Evolutionary conservation across 2,329 filamentous ascomycete genomes (phyloP).

Genomic region (Alternaria brassicicola): DNA sequence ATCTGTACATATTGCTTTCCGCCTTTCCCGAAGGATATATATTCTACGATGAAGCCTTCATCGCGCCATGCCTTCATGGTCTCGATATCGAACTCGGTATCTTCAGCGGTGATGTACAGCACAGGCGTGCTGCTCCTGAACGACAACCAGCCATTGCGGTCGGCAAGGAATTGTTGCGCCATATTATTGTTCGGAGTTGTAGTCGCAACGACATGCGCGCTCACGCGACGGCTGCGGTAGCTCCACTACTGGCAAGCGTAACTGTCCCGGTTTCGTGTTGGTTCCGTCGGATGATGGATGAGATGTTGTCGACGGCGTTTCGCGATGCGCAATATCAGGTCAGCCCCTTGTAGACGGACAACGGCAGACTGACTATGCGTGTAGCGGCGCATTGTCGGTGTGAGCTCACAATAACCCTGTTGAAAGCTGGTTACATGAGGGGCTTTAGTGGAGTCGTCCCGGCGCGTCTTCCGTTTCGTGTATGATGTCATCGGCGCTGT

Average conservation of each 20-base stretch:
- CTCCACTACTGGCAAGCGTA: conserved; percentile 12
- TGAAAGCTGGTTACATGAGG: conserved; percentile 1
- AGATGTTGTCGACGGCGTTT: neutral
- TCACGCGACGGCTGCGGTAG: conserved; percentile 7
- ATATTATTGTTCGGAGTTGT: conserved; percentile 20
- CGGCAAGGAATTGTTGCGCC: conserved; percentile 46
- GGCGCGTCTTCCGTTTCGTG: neutral
- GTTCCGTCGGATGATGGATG: neutral
- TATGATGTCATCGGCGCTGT: conserved; percentile 9
- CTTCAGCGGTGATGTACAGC: conserved; percentile 59
- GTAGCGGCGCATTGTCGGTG: conserved; percentile 6
- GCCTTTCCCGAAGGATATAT: conserved; percentile 60
- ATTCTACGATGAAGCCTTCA: conserved; percentile 66
- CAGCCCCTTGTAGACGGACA: neutral
- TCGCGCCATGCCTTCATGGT: conserved; percentile 62
- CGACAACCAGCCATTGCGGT: conserved; percentile 47
- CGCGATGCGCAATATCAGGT: neutral
- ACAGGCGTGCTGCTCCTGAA: conserved; percentile 52
- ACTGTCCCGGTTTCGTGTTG: conserved; percentile 7
- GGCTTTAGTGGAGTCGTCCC: conserved; percentile 6
- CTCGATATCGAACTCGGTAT: conserved; percentile 62
- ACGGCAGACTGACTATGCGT: neutral
- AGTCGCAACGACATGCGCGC: conserved; percentile 1
- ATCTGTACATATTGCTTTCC: conserved; percentile 55
- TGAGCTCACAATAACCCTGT: conserved; percentile 7